Evolutionary conservation across 331 rosid genomes (phyloP).

Genomic region (Rhamnella rubrinervis): DNA sequence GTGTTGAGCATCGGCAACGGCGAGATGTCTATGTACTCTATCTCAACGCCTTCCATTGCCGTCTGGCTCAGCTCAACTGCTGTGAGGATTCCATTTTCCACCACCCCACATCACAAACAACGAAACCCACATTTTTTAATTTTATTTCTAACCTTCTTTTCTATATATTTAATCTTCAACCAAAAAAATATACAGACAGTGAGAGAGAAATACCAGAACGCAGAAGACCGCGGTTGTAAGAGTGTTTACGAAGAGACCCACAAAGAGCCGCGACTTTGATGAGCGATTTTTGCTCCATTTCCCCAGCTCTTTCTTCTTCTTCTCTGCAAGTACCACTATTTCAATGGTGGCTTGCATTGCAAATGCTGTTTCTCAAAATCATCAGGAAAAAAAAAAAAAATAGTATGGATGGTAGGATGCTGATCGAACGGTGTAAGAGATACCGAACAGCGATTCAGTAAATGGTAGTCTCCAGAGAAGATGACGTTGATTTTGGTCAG

Average conservation of each 20-base stretch:
- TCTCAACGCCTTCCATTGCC: slow-evolving; percentile 32
- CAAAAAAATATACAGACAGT: no score
- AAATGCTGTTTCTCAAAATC: no score
- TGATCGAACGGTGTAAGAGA: no score
- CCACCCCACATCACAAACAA: no score
- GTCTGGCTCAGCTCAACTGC: slow-evolving; percentile 47
- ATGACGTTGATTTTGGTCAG: no score
- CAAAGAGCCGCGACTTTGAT: slow-evolving; percentile 54
- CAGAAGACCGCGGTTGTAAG: slow-evolving; percentile 51
- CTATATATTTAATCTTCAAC: not conserved
- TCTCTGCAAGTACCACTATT: not conserved
- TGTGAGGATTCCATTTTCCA: not conserved
- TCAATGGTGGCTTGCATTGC: no score
- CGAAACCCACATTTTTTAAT: not conserved
- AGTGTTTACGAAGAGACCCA: slow-evolving; percentile 58
- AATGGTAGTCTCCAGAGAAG: no score
- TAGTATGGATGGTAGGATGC: no score
- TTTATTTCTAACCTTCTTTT: not conserved
- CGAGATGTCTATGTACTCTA: slow-evolving; percentile 57
- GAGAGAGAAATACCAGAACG: slow-evolving; percentile 27
- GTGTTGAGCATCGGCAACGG: slow-evolving; percentile 66
- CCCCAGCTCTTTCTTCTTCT: not conserved
- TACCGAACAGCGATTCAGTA: no score
- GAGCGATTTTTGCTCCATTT: slow-evolving; percentile 1
- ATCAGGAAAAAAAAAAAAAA: no score